Conservation (phyloP, 768 basidiomycete species). For the Psilocybe sp. region DNA sequence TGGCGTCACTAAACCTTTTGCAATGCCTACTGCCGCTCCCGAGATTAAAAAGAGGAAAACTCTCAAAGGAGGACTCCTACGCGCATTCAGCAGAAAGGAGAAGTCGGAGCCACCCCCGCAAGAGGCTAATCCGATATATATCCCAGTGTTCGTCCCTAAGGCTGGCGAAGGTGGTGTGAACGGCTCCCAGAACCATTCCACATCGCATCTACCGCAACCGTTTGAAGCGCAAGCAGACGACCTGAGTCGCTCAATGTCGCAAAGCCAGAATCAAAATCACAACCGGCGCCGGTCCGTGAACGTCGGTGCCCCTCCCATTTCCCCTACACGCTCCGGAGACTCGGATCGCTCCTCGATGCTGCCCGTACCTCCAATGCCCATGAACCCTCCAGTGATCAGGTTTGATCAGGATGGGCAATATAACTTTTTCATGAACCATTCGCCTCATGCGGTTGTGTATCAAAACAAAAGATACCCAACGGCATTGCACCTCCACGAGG, state of each 20-base stretch:
- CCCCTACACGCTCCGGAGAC: neutral
- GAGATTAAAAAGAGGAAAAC: constrained; percentile 37
- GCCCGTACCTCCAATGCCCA: constrained; percentile 19
- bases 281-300: neutral
- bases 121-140: neutral
- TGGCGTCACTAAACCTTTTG: constrained; percentile 14
- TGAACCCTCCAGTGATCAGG: constrained; percentile 27
- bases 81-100: constrained; percentile 16
- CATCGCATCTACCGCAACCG: neutral
- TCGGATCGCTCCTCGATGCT: constrained; percentile 6
- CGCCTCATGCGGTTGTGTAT: constrained; percentile 60
- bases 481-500: constrained; percentile 75
- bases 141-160: neutral
- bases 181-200: neutral
- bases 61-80: constrained; percentile 42
- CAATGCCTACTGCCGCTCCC: constrained; percentile 23
- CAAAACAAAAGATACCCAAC: constrained; percentile 57
- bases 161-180: neutral
- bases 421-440: constrained; percentile 61
- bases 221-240: constrained; percentile 5
- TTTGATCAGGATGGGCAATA: constrained; percentile 41
- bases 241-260: constrained; percentile 10
- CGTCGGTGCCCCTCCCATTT: neutral
- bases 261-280: neutral
- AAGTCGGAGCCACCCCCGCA: constrained; percentile 11